These are phyloP conservation scores for Aspergillus panamensis DNA, from an alignment of 495 filamentous ascomycete genomes.

Conservation along the genomic window DNA sequence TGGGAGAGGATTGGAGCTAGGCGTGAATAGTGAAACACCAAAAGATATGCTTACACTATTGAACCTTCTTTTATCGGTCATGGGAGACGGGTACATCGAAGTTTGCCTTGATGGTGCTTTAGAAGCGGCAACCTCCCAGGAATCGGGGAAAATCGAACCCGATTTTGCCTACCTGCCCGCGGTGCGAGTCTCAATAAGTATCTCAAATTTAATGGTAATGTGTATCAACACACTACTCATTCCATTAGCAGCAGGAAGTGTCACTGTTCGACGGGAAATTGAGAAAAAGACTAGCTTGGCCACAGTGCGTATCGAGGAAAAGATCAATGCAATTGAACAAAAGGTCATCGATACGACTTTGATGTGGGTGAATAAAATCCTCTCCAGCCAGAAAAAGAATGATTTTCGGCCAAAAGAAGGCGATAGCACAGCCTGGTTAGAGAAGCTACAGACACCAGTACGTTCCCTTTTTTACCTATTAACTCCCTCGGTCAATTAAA, in stretches of 20 bases:
- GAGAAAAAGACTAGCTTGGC: conserved; percentile 74
- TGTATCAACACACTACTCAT: conserved; percentile 90
- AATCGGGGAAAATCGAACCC: conserved; percentile 75
- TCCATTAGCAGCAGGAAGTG: conserved; percentile 79
- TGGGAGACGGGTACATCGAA: conserved; percentile 94
- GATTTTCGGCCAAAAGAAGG: conserved; percentile 91
- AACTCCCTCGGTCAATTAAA: neutral
- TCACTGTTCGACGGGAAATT: conserved; percentile 86
- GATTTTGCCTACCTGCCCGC: conserved; percentile 80
- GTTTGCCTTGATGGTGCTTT: conserved; percentile 85
- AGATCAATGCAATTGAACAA: conserved; percentile 81
- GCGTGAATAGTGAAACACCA: conserved; percentile 79
- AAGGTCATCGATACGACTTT: conserved; percentile 79
- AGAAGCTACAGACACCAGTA: conserved; percentile 76
- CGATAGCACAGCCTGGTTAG: conserved; percentile 67
- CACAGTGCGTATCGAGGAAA: conserved; percentile 78
- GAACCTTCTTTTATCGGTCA: conserved; percentile 77
- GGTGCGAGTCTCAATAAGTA: conserved; percentile 76
- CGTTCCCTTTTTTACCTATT: neutral
- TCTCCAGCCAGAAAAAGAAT: conserved; percentile 79
- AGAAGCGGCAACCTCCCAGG: conserved; percentile 70
- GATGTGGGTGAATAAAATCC: conserved; percentile 70
- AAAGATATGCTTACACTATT: conserved; percentile 90
- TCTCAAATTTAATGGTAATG: conserved; percentile 87
- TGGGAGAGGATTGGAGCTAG: conserved; percentile 85